Conservation (phyloP, 139 green algal genomes). For the Volvox reticuliferus region DNA sequence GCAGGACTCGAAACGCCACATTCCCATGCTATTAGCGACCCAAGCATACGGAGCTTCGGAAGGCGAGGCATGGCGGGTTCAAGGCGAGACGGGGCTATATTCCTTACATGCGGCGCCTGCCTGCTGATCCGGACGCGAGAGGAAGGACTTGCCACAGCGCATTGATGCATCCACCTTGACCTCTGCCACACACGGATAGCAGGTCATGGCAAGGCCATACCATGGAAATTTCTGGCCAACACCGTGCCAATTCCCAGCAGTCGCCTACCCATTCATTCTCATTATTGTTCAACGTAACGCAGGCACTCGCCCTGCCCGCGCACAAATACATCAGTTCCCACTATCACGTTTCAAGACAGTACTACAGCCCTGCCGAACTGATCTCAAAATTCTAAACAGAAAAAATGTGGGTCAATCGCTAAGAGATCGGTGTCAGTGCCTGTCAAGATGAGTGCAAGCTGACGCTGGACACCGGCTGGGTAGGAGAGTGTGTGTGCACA, state of each 20-base stretch:
- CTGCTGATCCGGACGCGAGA: not conserved
- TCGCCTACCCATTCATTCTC: not conserved
- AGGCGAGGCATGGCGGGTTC: not conserved
- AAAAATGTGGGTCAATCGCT: too few species aligned
- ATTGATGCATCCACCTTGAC: not conserved
- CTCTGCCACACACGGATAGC: not conserved
- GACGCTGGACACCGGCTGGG: too few species aligned
- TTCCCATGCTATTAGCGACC: not conserved
- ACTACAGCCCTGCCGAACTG: too few species aligned
- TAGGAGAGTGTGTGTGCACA: too few species aligned
- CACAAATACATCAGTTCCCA: not conserved
- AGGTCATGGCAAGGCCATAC: not conserved
- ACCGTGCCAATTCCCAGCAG: not conserved
- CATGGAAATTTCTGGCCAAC: not conserved
- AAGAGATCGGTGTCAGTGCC: too few species aligned
- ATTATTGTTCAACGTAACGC: not conserved
- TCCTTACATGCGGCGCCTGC: not conserved
- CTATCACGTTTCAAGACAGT: too few species aligned
- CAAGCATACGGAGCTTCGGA: not conserved
- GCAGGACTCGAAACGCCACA: not conserved
- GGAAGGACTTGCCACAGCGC: slow-evolving; percentile 26
- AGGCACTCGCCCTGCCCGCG: not conserved
- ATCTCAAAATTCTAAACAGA: too few species aligned
- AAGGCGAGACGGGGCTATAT: not conserved
- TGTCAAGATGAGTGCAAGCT: too few species aligned